Percentiles rank a stretch among this genome's conserved stretches.
Evolutionary conservation across 106 monocot genomes (phyloP).

Genomic region (Agapanthus africanus): DNA sequence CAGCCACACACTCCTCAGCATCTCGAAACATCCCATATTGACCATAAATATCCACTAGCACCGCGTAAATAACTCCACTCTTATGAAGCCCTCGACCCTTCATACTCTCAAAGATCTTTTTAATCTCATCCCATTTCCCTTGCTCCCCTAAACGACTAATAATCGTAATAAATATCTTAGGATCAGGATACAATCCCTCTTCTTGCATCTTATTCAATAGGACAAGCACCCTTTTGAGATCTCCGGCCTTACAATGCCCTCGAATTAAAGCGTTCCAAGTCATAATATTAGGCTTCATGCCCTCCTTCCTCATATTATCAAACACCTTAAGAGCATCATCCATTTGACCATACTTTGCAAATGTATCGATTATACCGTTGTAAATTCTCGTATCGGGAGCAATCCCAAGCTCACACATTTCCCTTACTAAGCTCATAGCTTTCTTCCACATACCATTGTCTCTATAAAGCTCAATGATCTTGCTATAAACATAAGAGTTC

Average conservation of each 20-base stretch:
- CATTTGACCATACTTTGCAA: conserved; percentile 50
- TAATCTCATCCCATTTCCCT: conserved; percentile 70
- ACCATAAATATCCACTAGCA: conserved; percentile 75
- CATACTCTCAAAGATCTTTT: conserved; percentile 50
- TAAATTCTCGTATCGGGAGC: conserved; percentile 37
- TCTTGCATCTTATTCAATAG: conserved; percentile 63
- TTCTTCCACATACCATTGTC: conserved; percentile 96
- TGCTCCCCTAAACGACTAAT: conserved; percentile 57
- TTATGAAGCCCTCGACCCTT: conserved; percentile 36
- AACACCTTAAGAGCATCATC: conserved; percentile 44
- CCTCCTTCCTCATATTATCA: conserved; percentile 47
- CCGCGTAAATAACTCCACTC: conserved; percentile 54
- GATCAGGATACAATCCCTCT: conserved; percentile 66
- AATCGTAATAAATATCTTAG: conserved; percentile 50
- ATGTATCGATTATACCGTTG: conserved; percentile 51
- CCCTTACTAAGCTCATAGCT: conserved; percentile 39
- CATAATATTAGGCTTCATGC: conserved; percentile 44
- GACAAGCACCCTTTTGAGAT: conserved; percentile 38
- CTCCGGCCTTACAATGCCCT: conserved; percentile 55
- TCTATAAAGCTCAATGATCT: conserved; percentile 45
- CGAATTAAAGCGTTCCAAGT: conserved; percentile 68
- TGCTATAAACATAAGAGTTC: conserved; percentile 36
- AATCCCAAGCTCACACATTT: conserved; percentile 51
- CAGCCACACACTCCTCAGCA: conserved; percentile 51
- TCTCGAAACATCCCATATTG: conserved; percentile 65